Base-by-base conservation (phyloP, 192 early-diverging fungal genomes). In the Diversispora epigaea region DNA sequence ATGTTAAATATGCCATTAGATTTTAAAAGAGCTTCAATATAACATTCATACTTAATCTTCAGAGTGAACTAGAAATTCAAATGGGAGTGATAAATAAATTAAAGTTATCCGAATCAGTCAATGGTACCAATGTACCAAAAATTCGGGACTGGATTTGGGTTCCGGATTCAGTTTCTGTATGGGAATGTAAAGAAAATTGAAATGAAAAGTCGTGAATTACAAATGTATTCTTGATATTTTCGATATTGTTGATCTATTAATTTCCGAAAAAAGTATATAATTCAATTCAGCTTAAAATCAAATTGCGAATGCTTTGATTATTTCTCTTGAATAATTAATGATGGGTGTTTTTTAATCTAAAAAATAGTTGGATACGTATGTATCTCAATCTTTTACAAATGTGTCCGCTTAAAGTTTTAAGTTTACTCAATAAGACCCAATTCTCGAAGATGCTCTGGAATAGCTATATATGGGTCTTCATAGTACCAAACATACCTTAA, bases 151-250 rank as follows among this genome's bases (percentile, higher is more conserved):
- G 57, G 57, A 58, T 58, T 32, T 58, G 57, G 57, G 39, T 66
- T 25, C 63, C 63, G 14, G 63, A 66, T 66, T 66, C 63, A 19
- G 39, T 66, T 66, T 66, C 63, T 66, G 63, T 40, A 44, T 66
- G 63, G 63, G 63, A 66, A 66, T 45, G 63, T 66, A 40, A 66
- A 46, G 43, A 66, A 21, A 41, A 14, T 62, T 21, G 11, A 62
- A 54, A 54, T 54, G 50, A 54, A 54, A 54, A 54, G 12, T 17
- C 10, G n/a, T 54, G 50, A 62, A 39, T 62, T 25, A 61, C 19
- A 61, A 61, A 10, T n/a, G 8, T 61, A 10, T n/a, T 61, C 58
- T n/a, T 61, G 10, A 61, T n/a, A n/a, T 61, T n/a, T 61, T 61
- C 49, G 19, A 61, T 61, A 61, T n/a, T n/a, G 62, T 40, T 64